phyloP scores from a whole-genome alignment of 768 basidiomycete species.

The Leccinellum albellum region DNA sequence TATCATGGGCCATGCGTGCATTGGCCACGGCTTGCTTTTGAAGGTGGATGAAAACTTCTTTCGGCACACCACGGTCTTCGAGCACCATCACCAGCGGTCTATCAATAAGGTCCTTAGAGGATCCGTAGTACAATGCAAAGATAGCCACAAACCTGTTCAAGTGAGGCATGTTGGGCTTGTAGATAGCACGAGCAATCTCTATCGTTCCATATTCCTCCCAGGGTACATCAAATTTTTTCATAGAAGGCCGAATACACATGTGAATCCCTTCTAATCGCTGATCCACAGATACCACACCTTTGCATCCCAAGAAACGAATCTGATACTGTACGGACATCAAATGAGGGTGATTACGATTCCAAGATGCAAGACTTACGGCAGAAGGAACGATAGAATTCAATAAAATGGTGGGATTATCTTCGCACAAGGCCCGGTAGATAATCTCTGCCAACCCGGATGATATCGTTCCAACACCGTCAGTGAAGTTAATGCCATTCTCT shows the following conservation, averaged over 20 bases:
- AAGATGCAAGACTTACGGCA: conserved; percentile 45
- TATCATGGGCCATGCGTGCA: conserved; percentile 58
- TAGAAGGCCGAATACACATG: conserved; percentile 68
- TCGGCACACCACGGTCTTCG: conserved; percentile 67
- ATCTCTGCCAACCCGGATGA: conserved; percentile 51
- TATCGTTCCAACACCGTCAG: conserved; percentile 82
- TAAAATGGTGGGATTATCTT: conserved; percentile 35
- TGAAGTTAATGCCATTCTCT: conserved; percentile 45
- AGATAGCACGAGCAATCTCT: conserved; percentile 69
- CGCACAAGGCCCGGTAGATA: conserved; percentile 58
- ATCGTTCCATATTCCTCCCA: conserved; percentile 51
- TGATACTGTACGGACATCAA: conserved; percentile 48
- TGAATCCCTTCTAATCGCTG: conserved; percentile 46
- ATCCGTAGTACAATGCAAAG: background rate
- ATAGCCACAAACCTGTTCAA: conserved; percentile 65
- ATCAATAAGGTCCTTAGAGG: background rate
- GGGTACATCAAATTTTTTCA: conserved; percentile 68
- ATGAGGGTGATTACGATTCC: background rate
- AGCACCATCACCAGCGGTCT: conserved; percentile 76
- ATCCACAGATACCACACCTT: conserved; percentile 77
- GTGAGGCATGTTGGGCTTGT: conserved; percentile 56
- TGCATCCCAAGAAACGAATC: conserved; percentile 80
- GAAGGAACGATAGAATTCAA: conserved; percentile 45
- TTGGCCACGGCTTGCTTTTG: conserved; percentile 57
- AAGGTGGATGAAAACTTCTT: conserved; percentile 54